Evolutionary conservation across 2,329 filamentous ascomycete genomes (phyloP).

Genomic region (Fusarium goolgardi): DNA sequence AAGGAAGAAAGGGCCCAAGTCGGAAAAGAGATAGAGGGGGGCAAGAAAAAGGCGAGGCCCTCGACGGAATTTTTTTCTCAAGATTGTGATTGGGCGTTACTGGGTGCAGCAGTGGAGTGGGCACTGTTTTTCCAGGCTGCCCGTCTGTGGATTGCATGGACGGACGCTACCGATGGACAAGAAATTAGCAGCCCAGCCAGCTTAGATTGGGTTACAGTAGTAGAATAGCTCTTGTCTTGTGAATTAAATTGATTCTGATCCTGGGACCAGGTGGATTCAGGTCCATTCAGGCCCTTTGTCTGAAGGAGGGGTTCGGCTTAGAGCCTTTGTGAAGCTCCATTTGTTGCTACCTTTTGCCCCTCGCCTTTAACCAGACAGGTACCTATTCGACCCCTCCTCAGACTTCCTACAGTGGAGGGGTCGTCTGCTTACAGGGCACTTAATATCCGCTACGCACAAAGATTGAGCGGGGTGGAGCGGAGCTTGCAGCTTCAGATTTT

Average conservation of each 20-base stretch:
- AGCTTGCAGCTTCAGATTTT: constrained; percentile 23
- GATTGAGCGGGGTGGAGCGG: constrained; percentile 35
- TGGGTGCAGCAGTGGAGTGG: constrained; percentile 47
- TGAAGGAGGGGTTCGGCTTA: constrained; percentile 15
- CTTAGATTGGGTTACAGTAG: background rate
- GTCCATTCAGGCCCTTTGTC: constrained; percentile 4
- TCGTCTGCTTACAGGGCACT: constrained; percentile 31
- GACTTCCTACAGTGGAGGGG: constrained; percentile 26
- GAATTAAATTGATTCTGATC: background rate
- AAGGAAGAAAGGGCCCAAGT: constrained; percentile 47
- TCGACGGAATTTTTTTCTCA: constrained; percentile 55
- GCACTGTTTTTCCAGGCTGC: constrained; percentile 35
- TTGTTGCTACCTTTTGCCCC: constrained; percentile 22
- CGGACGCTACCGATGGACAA: constrained; percentile 41
- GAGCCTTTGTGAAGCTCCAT: constrained; percentile 27
- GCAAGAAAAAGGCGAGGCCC: constrained; percentile 51
- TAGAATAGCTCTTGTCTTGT: constrained; percentile 1
- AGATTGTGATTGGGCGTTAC: constrained; percentile 53
- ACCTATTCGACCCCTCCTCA: constrained; percentile 22
- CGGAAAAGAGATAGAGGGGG: constrained; percentile 47
- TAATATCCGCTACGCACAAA: constrained; percentile 20
- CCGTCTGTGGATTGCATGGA: constrained; percentile 27
- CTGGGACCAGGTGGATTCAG: constrained; percentile 2
- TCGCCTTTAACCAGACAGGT: constrained; percentile 1
- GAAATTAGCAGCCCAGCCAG: constrained; percentile 28